Evolutionary conservation across 257 asterid species (phyloP).

Genomic region (Paraleonurus japonicus): DNA sequence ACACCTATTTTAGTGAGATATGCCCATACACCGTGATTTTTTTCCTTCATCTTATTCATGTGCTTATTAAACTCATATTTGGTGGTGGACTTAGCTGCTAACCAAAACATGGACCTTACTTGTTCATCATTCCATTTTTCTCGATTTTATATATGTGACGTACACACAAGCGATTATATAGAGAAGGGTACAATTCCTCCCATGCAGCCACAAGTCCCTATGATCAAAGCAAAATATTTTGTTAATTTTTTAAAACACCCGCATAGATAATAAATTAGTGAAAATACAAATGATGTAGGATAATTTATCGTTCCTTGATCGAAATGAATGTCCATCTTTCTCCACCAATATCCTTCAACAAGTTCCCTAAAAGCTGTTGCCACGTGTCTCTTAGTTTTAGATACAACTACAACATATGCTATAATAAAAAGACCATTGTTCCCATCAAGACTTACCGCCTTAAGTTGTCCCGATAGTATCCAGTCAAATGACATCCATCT

Average conservation of each 20-base stretch:
- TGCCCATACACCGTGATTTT: too few species aligned
- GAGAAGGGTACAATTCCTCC: not conserved
- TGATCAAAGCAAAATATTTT: not conserved
- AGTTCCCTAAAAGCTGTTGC: not conserved
- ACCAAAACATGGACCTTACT: not conserved
- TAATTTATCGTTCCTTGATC: not conserved
- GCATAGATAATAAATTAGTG: not conserved
- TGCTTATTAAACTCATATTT: too few species aligned
- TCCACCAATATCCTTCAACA: not conserved
- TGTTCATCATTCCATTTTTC: not conserved
- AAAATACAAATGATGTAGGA: too few species aligned
- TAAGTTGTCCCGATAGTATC: conserved; percentile 1
- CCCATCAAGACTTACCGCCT: not conserved
- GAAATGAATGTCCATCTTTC: conserved; percentile 8
- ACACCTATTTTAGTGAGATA: too few species aligned
- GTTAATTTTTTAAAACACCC: not conserved
- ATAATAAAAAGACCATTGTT: not conserved
- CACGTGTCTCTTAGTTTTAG: not conserved
- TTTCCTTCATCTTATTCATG: not conserved
- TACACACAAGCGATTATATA: not conserved
- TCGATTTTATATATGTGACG: not conserved
- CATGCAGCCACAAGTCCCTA: not conserved
- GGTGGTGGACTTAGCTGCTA: not conserved
- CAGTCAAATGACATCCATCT: conserved; percentile 4
- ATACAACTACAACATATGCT: not conserved